Evolutionary conservation across 2,329 filamentous ascomycete genomes (phyloP), one percentile per base, ranked within the genome.

Genomic region (Sporothrix sp.): DNA sequence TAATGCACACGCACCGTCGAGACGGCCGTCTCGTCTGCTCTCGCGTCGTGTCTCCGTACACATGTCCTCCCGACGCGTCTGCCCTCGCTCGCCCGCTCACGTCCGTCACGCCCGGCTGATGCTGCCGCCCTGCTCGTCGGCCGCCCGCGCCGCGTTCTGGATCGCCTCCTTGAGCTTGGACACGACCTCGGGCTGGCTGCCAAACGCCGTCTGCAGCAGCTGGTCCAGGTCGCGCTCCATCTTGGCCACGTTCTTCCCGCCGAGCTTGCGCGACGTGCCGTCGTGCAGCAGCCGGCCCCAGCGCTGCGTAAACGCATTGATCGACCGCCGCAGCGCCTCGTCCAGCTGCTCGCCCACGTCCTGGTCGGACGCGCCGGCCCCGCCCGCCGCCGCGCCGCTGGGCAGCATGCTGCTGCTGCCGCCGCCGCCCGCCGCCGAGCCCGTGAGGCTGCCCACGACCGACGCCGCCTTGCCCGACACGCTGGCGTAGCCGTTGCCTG

Each of bases 281-380:
- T 77, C 74, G 37, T 74, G 71, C 37, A 75, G 66, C 50, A 76
- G 59, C 3, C 66, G 66, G 3, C 73, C 74, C 74, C 79, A 84
- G 33, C 76, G 70, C 60, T 76, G 76, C 14, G 80, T 82, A 54
- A 84, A 83, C 2, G 71, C 73, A 36, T 76, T 79, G 49, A 84
- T 84, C 44, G 74, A 77, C 61, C 80, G 76, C 47, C 81, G 69
- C 23, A 84, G 65, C 53, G 82, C 63, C 58, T 81, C 79, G 56
- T 84, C 81, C 50, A 84, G 63, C 61, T 82, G 79, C 64, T 83
- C 80, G 55, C 76, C 77, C 58, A 80, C 81, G 58, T 83, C 79
- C 52, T 81, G 65, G 50, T 69, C 52, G 37, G 57, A 54, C 20
- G 40, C 21, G 64, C 62, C 28, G 60, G 60, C 10, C 62, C 62